phyloP scores from a whole-genome alignment of 371 early-diverging fungal species.

The Mucor piriformis region DNA sequence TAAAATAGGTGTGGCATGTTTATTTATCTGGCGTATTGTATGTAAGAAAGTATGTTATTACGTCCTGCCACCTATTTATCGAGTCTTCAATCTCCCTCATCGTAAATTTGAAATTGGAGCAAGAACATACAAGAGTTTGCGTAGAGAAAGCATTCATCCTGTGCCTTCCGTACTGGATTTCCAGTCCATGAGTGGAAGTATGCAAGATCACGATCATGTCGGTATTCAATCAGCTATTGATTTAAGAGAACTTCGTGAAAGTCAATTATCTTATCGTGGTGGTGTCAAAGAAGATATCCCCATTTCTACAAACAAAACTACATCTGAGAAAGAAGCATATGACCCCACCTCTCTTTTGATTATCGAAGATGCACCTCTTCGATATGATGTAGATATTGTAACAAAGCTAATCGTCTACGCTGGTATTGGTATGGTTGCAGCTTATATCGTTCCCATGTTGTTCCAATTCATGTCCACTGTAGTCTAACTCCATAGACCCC shows the following conservation, averaged over 20 bases:
- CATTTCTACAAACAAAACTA: constrained; percentile 2
- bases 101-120: constrained; percentile 60
- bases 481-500: neutral
- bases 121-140: constrained; percentile 63
- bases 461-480: constrained; percentile 38
- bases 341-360: constrained; percentile 44
- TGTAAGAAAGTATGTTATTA: constrained; percentile 63
- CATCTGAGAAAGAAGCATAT: constrained; percentile 20
- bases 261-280: constrained; percentile 40
- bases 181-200: constrained; percentile 48
- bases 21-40: constrained; percentile 67
- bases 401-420: constrained; percentile 72
- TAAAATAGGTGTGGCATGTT: constrained; percentile 47
- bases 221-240: constrained; percentile 64
- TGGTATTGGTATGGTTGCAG: constrained; percentile 44
- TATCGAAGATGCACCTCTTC: constrained; percentile 56
- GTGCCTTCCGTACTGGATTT: constrained; percentile 68
- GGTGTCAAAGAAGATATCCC: constrained; percentile 17
- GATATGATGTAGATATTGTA: constrained; percentile 73
- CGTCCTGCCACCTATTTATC: constrained; percentile 64
- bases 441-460: constrained; percentile 52
- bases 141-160: constrained; percentile 61
- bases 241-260: constrained; percentile 50
- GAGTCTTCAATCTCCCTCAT: constrained; percentile 64
- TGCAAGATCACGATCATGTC: constrained; percentile 52